Evolutionary conservation across 2,329 filamentous ascomycete species (phyloP).

Genomic region (Colletotrichum lini): DNA sequence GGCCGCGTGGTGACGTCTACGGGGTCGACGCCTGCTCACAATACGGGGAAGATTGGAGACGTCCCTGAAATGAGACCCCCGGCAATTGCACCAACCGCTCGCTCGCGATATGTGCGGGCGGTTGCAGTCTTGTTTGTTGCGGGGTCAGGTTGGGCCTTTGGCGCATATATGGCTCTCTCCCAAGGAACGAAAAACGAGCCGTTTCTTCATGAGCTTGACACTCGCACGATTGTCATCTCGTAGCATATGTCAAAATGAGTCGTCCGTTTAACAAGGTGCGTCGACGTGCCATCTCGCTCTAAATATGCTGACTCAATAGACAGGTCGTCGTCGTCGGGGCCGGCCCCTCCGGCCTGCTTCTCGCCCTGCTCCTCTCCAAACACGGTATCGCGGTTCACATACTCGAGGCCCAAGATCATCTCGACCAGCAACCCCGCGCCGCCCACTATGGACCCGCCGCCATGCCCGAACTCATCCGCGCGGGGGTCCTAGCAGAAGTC

Average conservation of each 20-base stretch:
- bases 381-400: conserved; percentile 67
- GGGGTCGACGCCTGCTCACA: conserved; percentile 9
- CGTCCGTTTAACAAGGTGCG: conserved; percentile 31
- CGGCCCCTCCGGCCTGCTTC: conserved; percentile 64
- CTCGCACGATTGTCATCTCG: background rate
- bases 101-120: background rate
- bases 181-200: background rate
- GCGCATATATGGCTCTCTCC: background rate
- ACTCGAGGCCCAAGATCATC: conserved; percentile 67
- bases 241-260: background rate
- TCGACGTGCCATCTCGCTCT: background rate
- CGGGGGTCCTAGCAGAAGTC: conserved; percentile 67
- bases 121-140: conserved; percentile 5
- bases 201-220: background rate
- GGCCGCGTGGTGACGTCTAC: conserved; percentile 30
- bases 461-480: conserved; percentile 70
- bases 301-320: background rate
- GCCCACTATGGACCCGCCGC: conserved; percentile 73
- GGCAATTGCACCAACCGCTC: conserved; percentile 2
- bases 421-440: conserved; percentile 73
- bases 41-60: conserved; percentile 4
- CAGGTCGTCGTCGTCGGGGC: conserved; percentile 61
- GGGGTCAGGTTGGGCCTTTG: conserved; percentile 5
- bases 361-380: conserved; percentile 67
- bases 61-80: conserved; percentile 8